These are phyloP conservation scores for Lentinula guzmanii DNA, from an alignment of 768 basidiomycete genomes.

Conservation along the genomic window DNA sequence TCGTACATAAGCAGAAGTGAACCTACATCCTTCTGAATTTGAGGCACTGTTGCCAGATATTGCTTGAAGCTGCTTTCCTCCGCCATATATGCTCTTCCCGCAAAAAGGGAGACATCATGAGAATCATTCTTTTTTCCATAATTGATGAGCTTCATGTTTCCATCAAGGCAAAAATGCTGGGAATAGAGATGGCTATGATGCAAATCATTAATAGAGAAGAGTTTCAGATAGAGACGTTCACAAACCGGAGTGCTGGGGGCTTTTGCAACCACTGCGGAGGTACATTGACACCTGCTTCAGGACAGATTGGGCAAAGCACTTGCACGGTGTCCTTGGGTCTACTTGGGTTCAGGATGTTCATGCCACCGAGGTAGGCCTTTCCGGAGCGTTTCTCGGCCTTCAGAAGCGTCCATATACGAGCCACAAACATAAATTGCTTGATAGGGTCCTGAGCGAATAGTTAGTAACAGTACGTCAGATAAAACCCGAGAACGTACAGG, in stretches of 20 bases:
- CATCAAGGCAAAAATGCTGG: slow-evolving; percentile 12
- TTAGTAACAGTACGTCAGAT: neutral
- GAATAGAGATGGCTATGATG: neutral
- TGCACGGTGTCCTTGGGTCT: slow-evolving; percentile 9
- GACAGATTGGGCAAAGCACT: slow-evolving; percentile 19
- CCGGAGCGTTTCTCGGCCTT: slow-evolving; percentile 12
- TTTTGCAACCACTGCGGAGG: slow-evolving; percentile 1
- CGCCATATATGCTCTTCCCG: slow-evolving; percentile 11
- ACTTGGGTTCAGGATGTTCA: slow-evolving; percentile 11
- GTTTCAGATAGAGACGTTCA: neutral
- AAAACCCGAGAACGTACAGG: neutral
- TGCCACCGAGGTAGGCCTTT: slow-evolving; percentile 11
- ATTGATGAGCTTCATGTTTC: slow-evolving; percentile 15
- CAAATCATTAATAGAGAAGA: neutral
- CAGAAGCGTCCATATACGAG: slow-evolving; percentile 19
- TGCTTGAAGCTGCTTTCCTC: slow-evolving; percentile 8
- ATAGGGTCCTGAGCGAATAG: slow-evolving; percentile 9
- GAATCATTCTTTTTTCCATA: slow-evolving; percentile 15
- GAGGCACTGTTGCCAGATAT: slow-evolving; percentile 5
- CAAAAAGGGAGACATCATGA: slow-evolving; percentile 14
- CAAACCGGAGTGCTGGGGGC: slow-evolving; percentile 10
- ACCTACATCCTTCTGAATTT: neutral
- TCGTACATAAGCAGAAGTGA: neutral
- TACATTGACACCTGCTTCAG: slow-evolving; percentile 21
- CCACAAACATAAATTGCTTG: slow-evolving; percentile 13